Evolutionary conservation across 345 rosid species (phyloP).

Genomic region (Eucalyptus sp.): DNA sequence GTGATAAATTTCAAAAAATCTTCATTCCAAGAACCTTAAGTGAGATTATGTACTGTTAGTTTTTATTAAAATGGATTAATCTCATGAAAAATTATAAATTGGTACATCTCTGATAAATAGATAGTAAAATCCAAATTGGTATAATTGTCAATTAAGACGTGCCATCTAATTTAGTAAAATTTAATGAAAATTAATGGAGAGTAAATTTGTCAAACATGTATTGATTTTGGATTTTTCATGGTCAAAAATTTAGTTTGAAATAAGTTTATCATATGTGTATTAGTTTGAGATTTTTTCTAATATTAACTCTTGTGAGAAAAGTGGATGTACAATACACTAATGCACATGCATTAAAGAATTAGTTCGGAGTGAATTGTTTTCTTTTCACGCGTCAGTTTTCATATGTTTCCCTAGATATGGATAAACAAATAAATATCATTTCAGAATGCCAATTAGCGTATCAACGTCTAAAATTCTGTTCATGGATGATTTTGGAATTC

Average conservation of each 20-base stretch:
- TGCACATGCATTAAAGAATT: neutral
- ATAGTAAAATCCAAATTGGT: too few species aligned
- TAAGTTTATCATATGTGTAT: too few species aligned
- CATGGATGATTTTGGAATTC: neutral
- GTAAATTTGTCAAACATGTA: too few species aligned
- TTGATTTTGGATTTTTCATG: too few species aligned
- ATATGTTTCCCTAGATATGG: neutral
- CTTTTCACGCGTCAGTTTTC: accelerated
- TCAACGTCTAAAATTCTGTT: neutral
- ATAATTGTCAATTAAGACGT: accelerated
- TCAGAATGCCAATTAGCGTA: neutral
- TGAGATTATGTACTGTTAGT: too few species aligned
- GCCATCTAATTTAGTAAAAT: accelerated
- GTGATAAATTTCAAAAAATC: too few species aligned
- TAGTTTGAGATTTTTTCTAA: too few species aligned
- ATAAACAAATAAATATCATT: neutral
- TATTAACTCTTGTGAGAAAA: neutral
- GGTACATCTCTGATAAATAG: accelerated
- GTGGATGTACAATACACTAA: neutral
- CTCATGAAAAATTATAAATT: too few species aligned
- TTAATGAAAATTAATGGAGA: too few species aligned
- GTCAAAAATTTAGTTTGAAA: accelerated
- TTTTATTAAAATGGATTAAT: too few species aligned
- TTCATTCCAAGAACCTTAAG: too few species aligned
- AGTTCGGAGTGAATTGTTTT: neutral